Percentiles rank a stretch among this genome's conserved stretches.
These are phyloP conservation scores for Euphorbia tirucalli DNA, from an alignment of 345 rosid genomes.

Conservation along the genomic window DNA sequence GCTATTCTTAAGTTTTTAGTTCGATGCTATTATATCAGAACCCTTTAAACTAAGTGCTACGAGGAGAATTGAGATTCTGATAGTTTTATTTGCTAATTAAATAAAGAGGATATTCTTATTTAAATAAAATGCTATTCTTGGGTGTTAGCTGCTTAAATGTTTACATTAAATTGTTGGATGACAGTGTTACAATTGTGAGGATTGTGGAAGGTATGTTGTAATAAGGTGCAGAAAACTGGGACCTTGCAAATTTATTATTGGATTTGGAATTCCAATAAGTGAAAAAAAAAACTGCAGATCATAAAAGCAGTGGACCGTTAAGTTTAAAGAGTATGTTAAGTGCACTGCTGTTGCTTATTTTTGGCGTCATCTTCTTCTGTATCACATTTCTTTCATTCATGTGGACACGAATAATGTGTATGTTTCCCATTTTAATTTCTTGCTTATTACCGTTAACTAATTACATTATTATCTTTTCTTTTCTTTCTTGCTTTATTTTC, in stretches of 20 bases:
- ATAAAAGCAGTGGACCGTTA: constrained; percentile 1
- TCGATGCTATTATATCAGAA: no score
- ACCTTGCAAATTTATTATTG: not conserved
- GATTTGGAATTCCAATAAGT: not conserved
- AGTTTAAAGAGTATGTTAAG: no score
- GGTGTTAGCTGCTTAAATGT: no score
- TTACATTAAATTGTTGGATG: no score
- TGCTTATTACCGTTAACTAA: not conserved
- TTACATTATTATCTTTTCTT: not conserved
- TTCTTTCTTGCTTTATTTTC: not conserved
- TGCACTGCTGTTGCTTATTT: not conserved
- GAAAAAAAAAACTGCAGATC: not conserved
- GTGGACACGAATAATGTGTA: not conserved
- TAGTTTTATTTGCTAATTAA: no score
- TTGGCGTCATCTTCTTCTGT: constrained; percentile 1
- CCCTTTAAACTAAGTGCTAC: no score
- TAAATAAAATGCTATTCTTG: no score
- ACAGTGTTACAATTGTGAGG: no score
- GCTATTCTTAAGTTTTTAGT: no score
- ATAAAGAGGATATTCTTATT: no score
- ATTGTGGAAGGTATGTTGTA: not conserved
- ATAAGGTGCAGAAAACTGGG: not conserved
- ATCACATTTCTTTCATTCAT: constrained; percentile 8
- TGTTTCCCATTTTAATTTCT: not conserved
- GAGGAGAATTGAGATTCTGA: no score